Evolutionary conservation across 1,139 yeast species (phyloP).

Genomic region (Taiozyma sp.): DNA sequence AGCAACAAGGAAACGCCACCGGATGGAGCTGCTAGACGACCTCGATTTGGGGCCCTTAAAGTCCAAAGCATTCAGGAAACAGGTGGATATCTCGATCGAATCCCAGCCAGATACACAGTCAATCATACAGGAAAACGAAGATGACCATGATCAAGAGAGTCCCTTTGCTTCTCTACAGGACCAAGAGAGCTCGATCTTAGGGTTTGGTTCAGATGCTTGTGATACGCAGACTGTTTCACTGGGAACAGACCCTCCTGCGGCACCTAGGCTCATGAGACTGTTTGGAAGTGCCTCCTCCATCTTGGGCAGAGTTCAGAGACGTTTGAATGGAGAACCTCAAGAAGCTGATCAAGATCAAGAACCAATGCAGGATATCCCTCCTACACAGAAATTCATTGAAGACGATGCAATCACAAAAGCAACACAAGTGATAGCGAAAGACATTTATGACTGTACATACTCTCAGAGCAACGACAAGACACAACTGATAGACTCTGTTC

Average conservation of each 20-base stretch:
- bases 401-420: not conserved
- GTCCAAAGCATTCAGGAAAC: constrained; percentile 17
- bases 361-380: not conserved
- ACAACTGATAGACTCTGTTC: not conserved
- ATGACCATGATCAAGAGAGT: not conserved
- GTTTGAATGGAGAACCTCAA: constrained; percentile 19
- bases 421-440: not conserved
- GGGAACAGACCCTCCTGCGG: not conserved
- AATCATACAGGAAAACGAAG: not conserved
- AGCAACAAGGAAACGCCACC: not conserved
- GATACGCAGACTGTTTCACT: not conserved
- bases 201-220: not conserved
- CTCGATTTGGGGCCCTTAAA: constrained; percentile 11
- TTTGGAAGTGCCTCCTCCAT: constrained; percentile 2
- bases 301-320: constrained; percentile 17
- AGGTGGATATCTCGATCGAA: constrained; percentile 7
- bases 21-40: constrained; percentile 13
- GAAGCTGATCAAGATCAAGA: not conserved
- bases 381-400: not conserved
- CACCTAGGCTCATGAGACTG: not conserved
- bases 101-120: not conserved
- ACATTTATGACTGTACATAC: not conserved
- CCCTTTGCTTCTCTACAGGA: not conserved
- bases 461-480: not conserved
- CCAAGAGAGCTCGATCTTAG: not conserved